Evolutionary conservation across 1,284 basidiomycete genomes (phyloP).

Genomic region (Rhodotorula sp.): DNA sequence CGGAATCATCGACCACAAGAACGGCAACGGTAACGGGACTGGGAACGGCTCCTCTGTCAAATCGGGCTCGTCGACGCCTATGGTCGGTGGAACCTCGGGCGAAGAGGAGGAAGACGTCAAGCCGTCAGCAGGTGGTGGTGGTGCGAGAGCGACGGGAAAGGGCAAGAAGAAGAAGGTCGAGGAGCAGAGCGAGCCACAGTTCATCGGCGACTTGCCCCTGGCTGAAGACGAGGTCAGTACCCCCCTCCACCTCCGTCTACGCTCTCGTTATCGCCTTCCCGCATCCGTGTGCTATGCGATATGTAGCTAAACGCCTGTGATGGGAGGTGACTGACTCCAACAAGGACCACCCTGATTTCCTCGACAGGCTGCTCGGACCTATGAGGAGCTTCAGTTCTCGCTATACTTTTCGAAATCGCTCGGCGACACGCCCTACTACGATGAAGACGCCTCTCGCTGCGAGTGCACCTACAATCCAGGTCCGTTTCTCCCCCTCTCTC

Average conservation of each 20-base stretch:
- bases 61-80: background rate
- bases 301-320: too few species aligned
- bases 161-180: constrained; percentile 18
- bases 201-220: constrained; percentile 72
- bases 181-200: constrained; percentile 44
- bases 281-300: background rate
- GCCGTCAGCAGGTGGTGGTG: background rate
- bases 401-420: constrained; percentile 84
- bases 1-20: background rate
- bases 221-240: constrained; percentile 59
- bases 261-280: background rate
- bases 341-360: background rate
- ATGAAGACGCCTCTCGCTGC: constrained; percentile 87
- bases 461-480: constrained; percentile 80
- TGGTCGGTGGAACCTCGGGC: background rate
- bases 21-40: background rate
- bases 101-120: constrained; percentile 3
- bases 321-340: background rate
- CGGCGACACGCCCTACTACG: constrained; percentile 59
- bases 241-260: too few species aligned
- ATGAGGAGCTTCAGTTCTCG: constrained; percentile 71
- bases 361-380: constrained; percentile 64
- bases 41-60: too few species aligned
- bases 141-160: background rate
- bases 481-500: constrained; percentile 54